phyloP scores from a whole-genome alignment of 345 rosid species.

The Corymbia maculata region DNA sequence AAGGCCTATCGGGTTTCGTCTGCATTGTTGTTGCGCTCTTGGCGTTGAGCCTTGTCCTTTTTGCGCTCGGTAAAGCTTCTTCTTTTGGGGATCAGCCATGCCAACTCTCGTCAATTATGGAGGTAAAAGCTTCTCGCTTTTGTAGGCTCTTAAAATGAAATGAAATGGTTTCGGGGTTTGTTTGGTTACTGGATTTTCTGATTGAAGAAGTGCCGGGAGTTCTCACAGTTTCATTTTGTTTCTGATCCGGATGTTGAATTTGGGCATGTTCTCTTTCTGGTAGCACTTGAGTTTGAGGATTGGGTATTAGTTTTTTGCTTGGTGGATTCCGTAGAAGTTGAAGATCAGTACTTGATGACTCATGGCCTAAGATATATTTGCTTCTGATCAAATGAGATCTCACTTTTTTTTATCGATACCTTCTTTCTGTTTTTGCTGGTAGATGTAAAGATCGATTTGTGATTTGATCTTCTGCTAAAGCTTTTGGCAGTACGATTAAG shows the following conservation, averaged over 20 bases:
- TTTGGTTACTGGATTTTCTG: not conserved
- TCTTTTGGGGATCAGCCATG: slow-evolving; percentile 32
- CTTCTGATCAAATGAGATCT: not conserved
- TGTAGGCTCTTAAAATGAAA: not conserved
- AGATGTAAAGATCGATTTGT: not conserved
- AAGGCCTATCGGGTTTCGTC: not conserved
- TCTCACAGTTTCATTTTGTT: not conserved
- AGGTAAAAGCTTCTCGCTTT: slow-evolving; percentile 20
- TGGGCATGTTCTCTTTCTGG: not conserved
- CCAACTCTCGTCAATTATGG: slow-evolving; percentile 52
- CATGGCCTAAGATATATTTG: not conserved
- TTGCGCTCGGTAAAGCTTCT: slow-evolving; percentile 5
- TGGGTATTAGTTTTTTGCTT: not conserved
- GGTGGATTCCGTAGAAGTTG: not conserved
- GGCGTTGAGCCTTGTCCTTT: not conserved
- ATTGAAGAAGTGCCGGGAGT: not conserved
- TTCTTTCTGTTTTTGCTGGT: not conserved
- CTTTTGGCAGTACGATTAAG: not conserved
- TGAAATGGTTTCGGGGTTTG: not conserved
- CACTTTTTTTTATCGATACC: not conserved
- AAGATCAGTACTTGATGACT: not conserved
- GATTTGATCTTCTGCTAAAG: not conserved
- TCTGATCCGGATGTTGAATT: not conserved
- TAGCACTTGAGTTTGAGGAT: not conserved
- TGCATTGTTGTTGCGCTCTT: not conserved